phyloP scores from a whole-genome alignment of 2,329 filamentous ascomycete genomes.

The Nemania diffusa region DNA sequence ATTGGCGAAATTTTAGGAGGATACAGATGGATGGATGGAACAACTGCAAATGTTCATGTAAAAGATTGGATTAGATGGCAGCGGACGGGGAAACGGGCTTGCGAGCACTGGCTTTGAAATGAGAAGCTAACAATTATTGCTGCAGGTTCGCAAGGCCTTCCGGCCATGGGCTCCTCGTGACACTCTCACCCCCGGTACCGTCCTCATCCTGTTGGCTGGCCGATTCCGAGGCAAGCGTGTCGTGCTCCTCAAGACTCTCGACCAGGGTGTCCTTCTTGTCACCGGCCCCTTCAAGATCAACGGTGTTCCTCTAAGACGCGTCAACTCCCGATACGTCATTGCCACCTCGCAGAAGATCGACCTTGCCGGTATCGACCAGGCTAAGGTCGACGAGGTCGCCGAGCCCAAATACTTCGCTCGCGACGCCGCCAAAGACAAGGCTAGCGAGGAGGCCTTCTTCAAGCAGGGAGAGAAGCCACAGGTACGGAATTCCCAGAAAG shows the following conservation, averaged over 20 bases:
- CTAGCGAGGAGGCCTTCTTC: constrained; percentile 98
- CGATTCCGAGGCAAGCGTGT: constrained; percentile 99
- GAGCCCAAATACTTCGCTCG: constrained; percentile 92
- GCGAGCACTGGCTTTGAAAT: constrained; percentile 5
- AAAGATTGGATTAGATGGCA: constrained; percentile 24
- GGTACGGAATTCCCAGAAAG: constrained; percentile 66
- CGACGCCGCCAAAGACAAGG: constrained; percentile 96
- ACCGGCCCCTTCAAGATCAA: constrained; percentile 99
- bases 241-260: constrained; percentile 96
- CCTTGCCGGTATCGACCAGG: constrained; percentile 84
- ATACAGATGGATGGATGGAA: background rate
- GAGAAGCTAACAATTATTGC: constrained; percentile 20
- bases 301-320: constrained; percentile 94
- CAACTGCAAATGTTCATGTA: constrained; percentile 25
- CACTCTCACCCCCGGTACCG: constrained; percentile 90
- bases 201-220: constrained; percentile 98
- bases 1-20: background rate
- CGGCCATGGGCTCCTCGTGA: constrained; percentile 87
- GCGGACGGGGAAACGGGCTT: constrained; percentile 3
- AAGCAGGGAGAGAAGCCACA: constrained; percentile 98
- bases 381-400: constrained; percentile 85
- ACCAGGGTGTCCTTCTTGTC: constrained; percentile 97
- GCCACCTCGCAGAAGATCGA: constrained; percentile 88
- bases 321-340: constrained; percentile 94
- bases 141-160: constrained; percentile 92